Evolutionary conservation across 371 early-diverging fungal species (phyloP).

Genomic region (Batkoa obscura): DNA sequence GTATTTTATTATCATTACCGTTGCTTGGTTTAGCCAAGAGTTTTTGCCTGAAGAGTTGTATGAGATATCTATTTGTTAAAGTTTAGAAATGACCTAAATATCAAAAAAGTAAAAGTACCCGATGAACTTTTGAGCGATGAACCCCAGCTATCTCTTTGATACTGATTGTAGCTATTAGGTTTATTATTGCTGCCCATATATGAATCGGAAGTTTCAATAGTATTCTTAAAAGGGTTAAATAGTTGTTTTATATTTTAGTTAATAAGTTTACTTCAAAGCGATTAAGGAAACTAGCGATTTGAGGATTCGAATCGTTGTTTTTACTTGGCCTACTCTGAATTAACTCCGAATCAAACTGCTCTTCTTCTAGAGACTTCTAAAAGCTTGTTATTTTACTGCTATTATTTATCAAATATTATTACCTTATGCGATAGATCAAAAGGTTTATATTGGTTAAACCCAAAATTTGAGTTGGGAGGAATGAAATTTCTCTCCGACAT

Average conservation of each 20-base stretch:
- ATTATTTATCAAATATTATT: too few species aligned
- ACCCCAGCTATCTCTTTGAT: background rate
- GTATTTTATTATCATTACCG: too few species aligned
- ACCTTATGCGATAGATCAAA: too few species aligned
- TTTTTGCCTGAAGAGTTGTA: too few species aligned
- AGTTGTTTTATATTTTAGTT: background rate
- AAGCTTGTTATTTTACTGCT: too few species aligned
- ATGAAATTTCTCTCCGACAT: too few species aligned
- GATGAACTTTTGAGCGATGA: background rate
- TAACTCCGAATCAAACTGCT: background rate
- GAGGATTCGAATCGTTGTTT: background rate
- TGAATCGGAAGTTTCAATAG: background rate
- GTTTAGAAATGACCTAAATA: background rate
- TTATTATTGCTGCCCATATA: background rate
- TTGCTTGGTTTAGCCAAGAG: too few species aligned
- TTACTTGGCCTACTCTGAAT: background rate
- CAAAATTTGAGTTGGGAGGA: too few species aligned
- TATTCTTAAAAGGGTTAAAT: background rate
- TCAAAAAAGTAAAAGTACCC: background rate
- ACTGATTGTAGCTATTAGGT: background rate
- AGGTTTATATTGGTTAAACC: too few species aligned
- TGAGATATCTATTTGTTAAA: too few species aligned
- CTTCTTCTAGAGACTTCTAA: background rate
- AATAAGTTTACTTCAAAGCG: slow-evolving; percentile 1
- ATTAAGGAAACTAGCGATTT: slow-evolving; percentile 1